Percentiles rank a stretch among this genome's conserved stretches.
phyloP scores from a whole-genome alignment of 1,139 yeast species.

The Barnettozyma hawaiiensis region DNA sequence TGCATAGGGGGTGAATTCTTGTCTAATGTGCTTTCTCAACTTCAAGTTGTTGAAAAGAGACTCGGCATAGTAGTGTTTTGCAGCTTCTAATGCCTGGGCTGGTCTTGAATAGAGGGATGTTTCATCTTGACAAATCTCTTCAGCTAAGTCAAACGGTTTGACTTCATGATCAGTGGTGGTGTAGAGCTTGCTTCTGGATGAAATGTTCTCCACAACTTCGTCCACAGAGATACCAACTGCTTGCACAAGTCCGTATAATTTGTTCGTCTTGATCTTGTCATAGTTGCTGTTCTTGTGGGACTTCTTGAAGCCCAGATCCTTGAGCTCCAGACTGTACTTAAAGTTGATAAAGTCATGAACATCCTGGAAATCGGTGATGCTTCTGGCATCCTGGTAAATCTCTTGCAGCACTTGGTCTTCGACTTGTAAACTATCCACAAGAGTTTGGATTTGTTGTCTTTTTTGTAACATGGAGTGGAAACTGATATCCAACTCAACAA shows the following conservation, averaged over 20 bases:
- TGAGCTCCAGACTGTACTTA: constrained; percentile 68
- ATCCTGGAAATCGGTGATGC: constrained; percentile 83
- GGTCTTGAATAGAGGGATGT: constrained; percentile 53
- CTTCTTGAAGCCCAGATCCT: constrained; percentile 36
- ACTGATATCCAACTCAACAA: constrained; percentile 79
- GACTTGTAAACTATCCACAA: constrained; percentile 46
- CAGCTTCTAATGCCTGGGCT: constrained; percentile 65
- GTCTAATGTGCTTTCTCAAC: constrained; percentile 69
- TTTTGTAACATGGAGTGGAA: constrained; percentile 83
- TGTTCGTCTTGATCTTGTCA: constrained; percentile 70
- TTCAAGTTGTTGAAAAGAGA: constrained; percentile 80
- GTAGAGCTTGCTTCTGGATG: constrained; percentile 65
- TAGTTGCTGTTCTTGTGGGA: constrained; percentile 51
- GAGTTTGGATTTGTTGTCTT: constrained; percentile 54
- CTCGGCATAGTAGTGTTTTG: constrained; percentile 70
- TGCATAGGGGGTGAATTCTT: constrained; percentile 61
- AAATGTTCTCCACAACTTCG: constrained; percentile 79
- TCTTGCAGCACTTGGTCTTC: constrained; percentile 58
- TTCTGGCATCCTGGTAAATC: constrained; percentile 47
- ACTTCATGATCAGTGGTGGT: constrained; percentile 58
- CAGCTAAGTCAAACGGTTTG: constrained; percentile 61
- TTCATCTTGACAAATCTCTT: constrained; percentile 44
- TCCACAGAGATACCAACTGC: constrained; percentile 75
- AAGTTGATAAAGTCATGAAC: constrained; percentile 79
- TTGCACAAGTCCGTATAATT: constrained; percentile 60